Percentiles rank a stretch among this genome's conserved stretches.
Evolutionary conservation across 202 grass and related monocot genomes (phyloP).

Genomic region (Saccharum hybrid): DNA sequence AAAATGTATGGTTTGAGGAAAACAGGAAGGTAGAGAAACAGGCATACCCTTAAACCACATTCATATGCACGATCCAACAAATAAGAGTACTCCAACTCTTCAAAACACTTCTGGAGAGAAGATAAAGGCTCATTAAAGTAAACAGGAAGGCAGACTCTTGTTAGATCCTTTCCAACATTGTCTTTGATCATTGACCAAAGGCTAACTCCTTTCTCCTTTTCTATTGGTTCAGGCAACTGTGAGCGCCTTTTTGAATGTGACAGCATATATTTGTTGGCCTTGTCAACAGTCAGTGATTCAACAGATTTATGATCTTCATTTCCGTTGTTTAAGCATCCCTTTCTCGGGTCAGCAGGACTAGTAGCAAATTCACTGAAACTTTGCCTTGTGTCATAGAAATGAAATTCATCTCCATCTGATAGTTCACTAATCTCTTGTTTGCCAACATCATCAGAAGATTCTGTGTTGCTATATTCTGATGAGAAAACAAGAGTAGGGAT

Average conservation of each 20-base stretch:
- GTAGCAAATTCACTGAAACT: slow-evolving; percentile 56
- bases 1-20: slow-evolving; percentile 5
- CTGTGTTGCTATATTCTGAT: slow-evolving; percentile 82
- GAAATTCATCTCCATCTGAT: slow-evolving; percentile 63
- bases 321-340: slow-evolving; percentile 43
- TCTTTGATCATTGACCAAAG: slow-evolving; percentile 96
- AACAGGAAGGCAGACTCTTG: slow-evolving; percentile 83
- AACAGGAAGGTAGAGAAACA: slow-evolving; percentile 34
- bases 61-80: slow-evolving; percentile 79
- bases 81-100: slow-evolving; percentile 80
- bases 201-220: slow-evolving; percentile 80
- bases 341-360: slow-evolving; percentile 49
- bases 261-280: slow-evolving; percentile 36
- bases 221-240: slow-evolving; percentile 69
- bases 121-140: slow-evolving; percentile 83
- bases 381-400: slow-evolving; percentile 78
- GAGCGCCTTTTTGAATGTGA: slow-evolving; percentile 51
- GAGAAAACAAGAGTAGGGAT: slow-evolving; percentile 28
- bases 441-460: slow-evolving; percentile 71
- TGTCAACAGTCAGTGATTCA: slow-evolving; percentile 38
- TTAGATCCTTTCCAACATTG: slow-evolving; percentile 90
- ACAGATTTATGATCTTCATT: slow-evolving; percentile 37
- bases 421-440: slow-evolving; percentile 65
- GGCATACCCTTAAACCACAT: slow-evolving; percentile 69
- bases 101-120: slow-evolving; percentile 85